Conservation (phyloP, 495 filamentous ascomycete genomes). For the Neurospora cerealis region DNA sequence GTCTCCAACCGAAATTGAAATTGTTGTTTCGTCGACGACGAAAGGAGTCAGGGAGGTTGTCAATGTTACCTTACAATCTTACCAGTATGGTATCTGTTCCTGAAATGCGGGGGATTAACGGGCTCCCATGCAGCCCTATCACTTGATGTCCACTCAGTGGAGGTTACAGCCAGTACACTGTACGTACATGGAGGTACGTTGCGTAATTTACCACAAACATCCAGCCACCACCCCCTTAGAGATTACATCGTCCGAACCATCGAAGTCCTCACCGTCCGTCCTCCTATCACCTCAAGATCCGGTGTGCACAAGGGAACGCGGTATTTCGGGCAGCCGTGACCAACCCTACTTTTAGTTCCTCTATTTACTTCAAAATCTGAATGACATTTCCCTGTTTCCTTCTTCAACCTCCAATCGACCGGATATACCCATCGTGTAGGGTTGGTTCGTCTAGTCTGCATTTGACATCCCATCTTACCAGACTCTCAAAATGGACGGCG, state of each 20-base stretch:
- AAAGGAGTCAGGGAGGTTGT: background rate
- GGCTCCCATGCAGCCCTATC: background rate
- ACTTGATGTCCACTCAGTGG: background rate
- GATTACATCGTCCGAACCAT: background rate
- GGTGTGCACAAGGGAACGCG: background rate
- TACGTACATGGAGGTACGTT: background rate
- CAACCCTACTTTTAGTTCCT: background rate
- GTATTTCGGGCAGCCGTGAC: background rate
- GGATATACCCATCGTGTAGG: no score
- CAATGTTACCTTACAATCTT: background rate
- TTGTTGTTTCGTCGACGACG: background rate
- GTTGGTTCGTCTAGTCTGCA: no score
- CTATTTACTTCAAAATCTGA: background rate
- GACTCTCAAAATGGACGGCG: background rate
- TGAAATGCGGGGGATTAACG: background rate
- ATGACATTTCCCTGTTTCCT: background rate
- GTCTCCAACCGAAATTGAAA: background rate
- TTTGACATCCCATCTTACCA: no score
- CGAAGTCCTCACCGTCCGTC: background rate
- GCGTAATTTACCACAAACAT: background rate
- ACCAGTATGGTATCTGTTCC: background rate
- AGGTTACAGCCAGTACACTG: background rate
- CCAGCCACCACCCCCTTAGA: background rate
- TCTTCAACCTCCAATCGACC: background rate
- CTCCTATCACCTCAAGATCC: background rate